Evolutionary conservation across 805 yeast genomes (phyloP).

Genomic region (Kluyveromyces starmeri): DNA sequence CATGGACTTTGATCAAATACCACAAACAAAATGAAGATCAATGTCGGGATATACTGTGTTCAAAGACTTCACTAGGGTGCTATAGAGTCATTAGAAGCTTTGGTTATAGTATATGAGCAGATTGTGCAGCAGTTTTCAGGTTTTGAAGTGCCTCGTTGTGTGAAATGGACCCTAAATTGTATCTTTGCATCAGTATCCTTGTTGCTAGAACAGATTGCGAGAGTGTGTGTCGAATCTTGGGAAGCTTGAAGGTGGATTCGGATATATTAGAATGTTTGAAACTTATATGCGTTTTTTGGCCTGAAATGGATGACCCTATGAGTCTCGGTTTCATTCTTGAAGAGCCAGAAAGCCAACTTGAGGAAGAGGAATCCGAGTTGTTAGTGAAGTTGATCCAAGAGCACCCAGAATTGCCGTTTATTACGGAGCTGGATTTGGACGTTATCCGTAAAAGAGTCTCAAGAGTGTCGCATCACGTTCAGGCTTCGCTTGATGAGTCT

Average conservation of each 20-base stretch:
- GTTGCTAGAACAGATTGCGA: slow-evolving; percentile 18
- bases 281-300: slow-evolving; percentile 23
- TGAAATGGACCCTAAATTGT: slow-evolving; percentile 12
- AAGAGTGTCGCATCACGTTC: slow-evolving; percentile 11
- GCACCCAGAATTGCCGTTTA: slow-evolving; percentile 14
- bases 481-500: slow-evolving; percentile 6
- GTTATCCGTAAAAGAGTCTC: slow-evolving; percentile 11
- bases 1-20: too few species aligned
- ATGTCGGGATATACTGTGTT: too few species aligned
- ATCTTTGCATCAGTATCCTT: slow-evolving; percentile 17
- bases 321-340: slow-evolving; percentile 12
- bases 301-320: slow-evolving; percentile 24
- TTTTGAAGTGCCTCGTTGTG: too few species aligned
- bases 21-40: too few species aligned
- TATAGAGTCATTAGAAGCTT: too few species aligned
- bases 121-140: too few species aligned
- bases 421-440: slow-evolving; percentile 18
- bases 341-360: slow-evolving; percentile 3
- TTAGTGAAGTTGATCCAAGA: slow-evolving; percentile 19
- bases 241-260: neutral
- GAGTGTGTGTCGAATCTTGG: slow-evolving; percentile 1
- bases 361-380: slow-evolving; percentile 18
- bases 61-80: too few species aligned
- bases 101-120: too few species aligned
- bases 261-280: slow-evolving; percentile 12